Percentiles rank a stretch among this genome's conserved stretches.
Conservation (phyloP, 371 early-diverging fungal genomes). For the Polyrhizophydium stewartii region DNA sequence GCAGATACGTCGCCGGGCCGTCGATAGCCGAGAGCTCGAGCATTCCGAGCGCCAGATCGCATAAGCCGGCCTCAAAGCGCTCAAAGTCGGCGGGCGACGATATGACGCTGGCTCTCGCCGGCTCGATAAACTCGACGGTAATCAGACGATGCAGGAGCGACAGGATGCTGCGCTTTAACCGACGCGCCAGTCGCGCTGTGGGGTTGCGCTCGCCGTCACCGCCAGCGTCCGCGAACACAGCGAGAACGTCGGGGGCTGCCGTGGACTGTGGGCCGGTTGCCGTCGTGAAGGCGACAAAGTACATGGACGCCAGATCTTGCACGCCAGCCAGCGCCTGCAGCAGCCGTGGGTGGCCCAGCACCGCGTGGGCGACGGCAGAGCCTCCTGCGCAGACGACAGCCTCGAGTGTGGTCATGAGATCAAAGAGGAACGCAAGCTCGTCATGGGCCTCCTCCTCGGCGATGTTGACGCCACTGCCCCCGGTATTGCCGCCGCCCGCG, state of each 20-base stretch:
- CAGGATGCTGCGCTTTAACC: neutral
- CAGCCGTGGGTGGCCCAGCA: too few relatives aligned
- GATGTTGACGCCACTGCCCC: neutral
- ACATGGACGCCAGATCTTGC: too few relatives aligned
- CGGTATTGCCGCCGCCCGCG: neutral
- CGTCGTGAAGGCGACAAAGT: slow-evolving; percentile 2
- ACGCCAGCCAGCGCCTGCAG: too few relatives aligned
- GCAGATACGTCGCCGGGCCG: slow-evolving; percentile 23
- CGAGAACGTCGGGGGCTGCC: neutral
- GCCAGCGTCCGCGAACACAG: neutral
- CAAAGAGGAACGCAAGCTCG: slow-evolving; percentile 11
- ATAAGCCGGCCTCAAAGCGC: slow-evolving; percentile 10
- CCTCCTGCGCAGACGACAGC: slow-evolving; percentile 9
- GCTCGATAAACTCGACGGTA: slow-evolving; percentile 13
- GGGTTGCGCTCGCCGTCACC: neutral
- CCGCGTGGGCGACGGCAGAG: too few relatives aligned
- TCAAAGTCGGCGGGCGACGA: neutral
- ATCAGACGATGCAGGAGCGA: slow-evolving; percentile 6
- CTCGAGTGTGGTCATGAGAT: slow-evolving; percentile 16
- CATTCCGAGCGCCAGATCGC: slow-evolving; percentile 16
- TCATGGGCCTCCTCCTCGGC: neutral
- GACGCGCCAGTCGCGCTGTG: neutral
- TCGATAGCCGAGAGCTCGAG: slow-evolving; percentile 28
- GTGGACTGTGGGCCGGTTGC: neutral
- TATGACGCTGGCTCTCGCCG: slow-evolving; percentile 6